phyloP scores from a whole-genome alignment of 2,329 filamentous ascomycete species.

The Cladosporium colombiae region DNA sequence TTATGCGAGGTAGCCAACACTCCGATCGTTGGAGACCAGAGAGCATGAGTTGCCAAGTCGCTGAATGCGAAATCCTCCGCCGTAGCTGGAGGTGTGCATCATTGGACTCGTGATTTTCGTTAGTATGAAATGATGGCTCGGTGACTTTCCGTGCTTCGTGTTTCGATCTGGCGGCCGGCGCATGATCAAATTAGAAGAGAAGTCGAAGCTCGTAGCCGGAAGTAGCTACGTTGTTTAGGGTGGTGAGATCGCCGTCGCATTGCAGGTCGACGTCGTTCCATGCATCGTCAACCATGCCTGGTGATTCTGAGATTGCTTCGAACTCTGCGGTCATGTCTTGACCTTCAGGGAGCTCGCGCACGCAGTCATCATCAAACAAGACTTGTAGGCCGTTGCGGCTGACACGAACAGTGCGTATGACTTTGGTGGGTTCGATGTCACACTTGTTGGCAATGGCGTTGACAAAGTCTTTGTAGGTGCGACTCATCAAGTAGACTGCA shows the following conservation, averaged over 20 bases:
- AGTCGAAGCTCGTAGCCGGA: constrained; percentile 53
- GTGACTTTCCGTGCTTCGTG: constrained; percentile 11
- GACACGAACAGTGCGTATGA: constrained; percentile 71
- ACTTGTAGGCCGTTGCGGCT: constrained; percentile 76
- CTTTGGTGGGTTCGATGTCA: constrained; percentile 70
- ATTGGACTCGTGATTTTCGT: constrained; percentile 18
- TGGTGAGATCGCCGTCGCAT: constrained; percentile 50
- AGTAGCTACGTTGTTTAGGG: constrained; percentile 46
- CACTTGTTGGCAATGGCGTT: constrained; percentile 75
- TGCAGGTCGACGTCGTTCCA: constrained; percentile 54
- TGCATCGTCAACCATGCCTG: constrained; percentile 39
- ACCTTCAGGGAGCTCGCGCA: constrained; percentile 80
- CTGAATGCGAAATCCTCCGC: constrained; percentile 1
- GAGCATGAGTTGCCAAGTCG: constrained; percentile 6
- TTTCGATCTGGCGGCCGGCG: constrained; percentile 15
- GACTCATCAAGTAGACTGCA: constrained; percentile 80
- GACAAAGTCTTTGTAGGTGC: constrained; percentile 74
- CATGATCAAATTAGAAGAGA: constrained; percentile 42
- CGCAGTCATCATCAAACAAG: constrained; percentile 86
- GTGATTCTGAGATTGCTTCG: constrained; percentile 58
- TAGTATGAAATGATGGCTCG: constrained; percentile 5
- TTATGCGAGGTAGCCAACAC: background rate
- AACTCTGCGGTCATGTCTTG: constrained; percentile 81
- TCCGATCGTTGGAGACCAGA: background rate
- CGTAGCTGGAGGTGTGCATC: constrained; percentile 10